Evolutionary conservation across 306 rosid species (phyloP), one percentile per base, ranked within the genome.

Genomic region (Pyrus communis): DNA sequence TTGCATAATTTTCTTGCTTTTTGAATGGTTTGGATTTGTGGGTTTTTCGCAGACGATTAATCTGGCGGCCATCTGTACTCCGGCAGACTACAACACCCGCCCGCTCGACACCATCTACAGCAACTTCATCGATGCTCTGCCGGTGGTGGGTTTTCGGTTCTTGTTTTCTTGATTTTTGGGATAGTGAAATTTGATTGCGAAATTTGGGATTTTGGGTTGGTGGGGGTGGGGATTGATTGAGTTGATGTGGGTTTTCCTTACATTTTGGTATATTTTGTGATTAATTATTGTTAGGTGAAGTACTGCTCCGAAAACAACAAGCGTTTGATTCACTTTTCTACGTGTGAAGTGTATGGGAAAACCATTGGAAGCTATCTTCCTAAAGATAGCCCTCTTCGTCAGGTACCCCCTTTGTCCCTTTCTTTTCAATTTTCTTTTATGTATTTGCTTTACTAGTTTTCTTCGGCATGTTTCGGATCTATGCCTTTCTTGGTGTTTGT

Each of bases 321-420:
- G 87, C 91, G 98, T 80, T 87, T 93, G 69, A 91, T 93, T 76
- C 97, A 93, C 85, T 93, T 93, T 79, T 93, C 98, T 15, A 93
- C 98, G 21, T 93, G 98, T 85, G 98, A 93, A 86, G 97, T 93
- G 83, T 93, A 93, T 42, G 97, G 98, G 73, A 93, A 93, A 86
- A 93, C 98, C 51, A 89, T 93, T 80, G 98, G 98, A 63, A 80
- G 91, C 87, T 93, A 88, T 80, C 98, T 93, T 70, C 97, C 98
- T 1, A 91, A 91, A 80, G 98, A 93, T 75, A 93, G 96, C 67
- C 84, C 97, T 79, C 97, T 88, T 83, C 98, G 97, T 74, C 83
- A 91, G 92, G 98, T 91, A 30, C 13, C 63, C 40, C 83, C 9
- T 1, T 9, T 55, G 12, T 28, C 74, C 4, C 21, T 19, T 17